Evolutionary conservation across 768 basidiomycete species (phyloP).

Genomic region (Peribolospora kevripleyi): DNA sequence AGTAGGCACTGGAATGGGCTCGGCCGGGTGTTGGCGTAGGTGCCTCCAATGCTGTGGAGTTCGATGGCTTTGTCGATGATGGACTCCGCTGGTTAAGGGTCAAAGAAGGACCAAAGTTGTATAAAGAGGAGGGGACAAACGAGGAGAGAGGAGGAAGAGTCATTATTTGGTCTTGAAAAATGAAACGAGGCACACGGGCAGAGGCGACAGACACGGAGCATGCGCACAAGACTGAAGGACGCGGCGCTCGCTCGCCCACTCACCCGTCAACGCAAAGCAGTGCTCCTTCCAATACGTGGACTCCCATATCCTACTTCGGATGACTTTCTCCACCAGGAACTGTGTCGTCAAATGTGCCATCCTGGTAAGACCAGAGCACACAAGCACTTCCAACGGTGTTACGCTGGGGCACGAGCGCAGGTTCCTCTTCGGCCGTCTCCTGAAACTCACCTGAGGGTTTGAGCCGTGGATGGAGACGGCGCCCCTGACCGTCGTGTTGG

Average conservation of each 20-base stretch:
- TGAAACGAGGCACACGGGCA: no score
- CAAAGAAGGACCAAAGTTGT: background rate
- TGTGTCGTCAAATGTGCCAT: slow-evolving; percentile 16
- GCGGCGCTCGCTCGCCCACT: slow-evolving; percentile 8
- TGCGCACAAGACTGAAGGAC: background rate
- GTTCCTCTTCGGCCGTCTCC: background rate
- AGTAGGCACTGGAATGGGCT: slow-evolving; percentile 82
- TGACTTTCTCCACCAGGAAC: slow-evolving; percentile 88
- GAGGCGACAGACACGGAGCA: background rate
- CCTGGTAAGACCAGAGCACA: background rate
- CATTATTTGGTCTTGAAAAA: background rate
- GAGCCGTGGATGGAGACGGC: slow-evolving; percentile 82
- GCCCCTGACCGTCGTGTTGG: slow-evolving; percentile 72
- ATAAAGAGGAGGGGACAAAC: background rate
- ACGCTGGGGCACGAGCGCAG: background rate
- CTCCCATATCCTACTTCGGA: slow-evolving; percentile 88
- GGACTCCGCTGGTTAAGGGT: slow-evolving; percentile 41
- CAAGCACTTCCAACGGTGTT: background rate
- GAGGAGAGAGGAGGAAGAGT: slow-evolving; percentile 1
- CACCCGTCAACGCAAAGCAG: slow-evolving; percentile 87
- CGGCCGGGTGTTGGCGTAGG: slow-evolving; percentile 81
- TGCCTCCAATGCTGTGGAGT: slow-evolving; percentile 61
- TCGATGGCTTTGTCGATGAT: slow-evolving; percentile 83
- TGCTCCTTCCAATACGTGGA: slow-evolving; percentile 92
- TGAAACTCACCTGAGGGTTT: slow-evolving; percentile 61